Base-by-base conservation (phyloP, 139 green algal species). In the Marvania coccoides region DNA sequence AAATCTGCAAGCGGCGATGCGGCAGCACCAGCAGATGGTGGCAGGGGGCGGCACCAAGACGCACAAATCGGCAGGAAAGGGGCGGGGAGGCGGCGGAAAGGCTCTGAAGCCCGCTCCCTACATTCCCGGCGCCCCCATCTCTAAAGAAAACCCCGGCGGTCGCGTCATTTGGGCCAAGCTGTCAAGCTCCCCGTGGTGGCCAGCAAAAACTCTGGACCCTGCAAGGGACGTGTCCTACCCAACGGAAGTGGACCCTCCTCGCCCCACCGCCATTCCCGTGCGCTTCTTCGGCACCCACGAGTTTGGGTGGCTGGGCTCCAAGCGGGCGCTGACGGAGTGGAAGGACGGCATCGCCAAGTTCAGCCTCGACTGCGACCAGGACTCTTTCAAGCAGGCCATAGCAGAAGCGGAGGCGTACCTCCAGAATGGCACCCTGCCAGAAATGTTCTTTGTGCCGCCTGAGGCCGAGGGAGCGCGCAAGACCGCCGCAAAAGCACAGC, bases 231-330 rank as follows among this genome's bases (percentile, higher is more conserved):
- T 8, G 9, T 75, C 69, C 56, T 75, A 28, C 35, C 69, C 69
- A 1, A 26, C 59, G 15, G 60, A 75, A 30, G 69, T 58, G 28
- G 69, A 75, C 61, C 60, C 69, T n/a, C 69, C 69, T 5, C 46
- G 69, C 47, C 69, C 69, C 47, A 75, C 69, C 35, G 42, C 45
- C 54, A 70, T 75, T 13, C 69, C 69, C 42, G 62, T 75, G 28
- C 26, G 69, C 34, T 75, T 75, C 28, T 75, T 75, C 33, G 69
- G 69, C 28, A 75, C 69, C 9, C 58, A 61, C 36, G 69, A 75
- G 46, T 75, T 75, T 54, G 31, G 51, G 34, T 75, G 69, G 69
- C 60, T 75, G 34, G 69, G 69, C 24, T 60, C 36, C 59, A 75
- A 75, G 46, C 61, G 69, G 5, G 36, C 51, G 34, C 48, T 75